Base-by-base conservation (phyloP, 169 alveolate species). In the Plasmodium cynomolgi region DNA sequence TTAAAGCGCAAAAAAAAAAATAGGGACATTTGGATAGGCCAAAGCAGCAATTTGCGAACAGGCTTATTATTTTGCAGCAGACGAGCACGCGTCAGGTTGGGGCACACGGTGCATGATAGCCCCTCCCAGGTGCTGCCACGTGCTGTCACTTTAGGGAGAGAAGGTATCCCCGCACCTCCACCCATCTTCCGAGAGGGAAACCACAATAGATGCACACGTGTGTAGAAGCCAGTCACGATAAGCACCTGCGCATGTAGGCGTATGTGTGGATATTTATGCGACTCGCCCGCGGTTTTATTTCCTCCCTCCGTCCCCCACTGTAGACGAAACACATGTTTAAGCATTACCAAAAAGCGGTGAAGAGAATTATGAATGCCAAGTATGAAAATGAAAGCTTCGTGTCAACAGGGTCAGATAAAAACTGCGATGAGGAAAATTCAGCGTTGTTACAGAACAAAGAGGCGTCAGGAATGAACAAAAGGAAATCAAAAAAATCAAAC, bases 281-380 rank as follows among this genome's bases (percentile, higher is more conserved):
- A 26, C 1, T 62, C 56, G 34, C 75, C 15, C 31, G 75, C 33
- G 15, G 3, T 62, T 62, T 62, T 3, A 62, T 62, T n/a, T 62
- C n/a, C 8, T 62, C 75, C 75, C 34, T 11, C 1, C 34, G 6
- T 20, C 75, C 5, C 33, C 11, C 33, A n/a, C 77, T 20, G 37
- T 26, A 56, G 73, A 41, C 41, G 6, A 84, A 23, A 20, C 92
- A 71, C 39, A 68, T 84, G 92, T 71, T 34, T 71, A 84, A 84
- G 20, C 50, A 84, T 84, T 68, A 50, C 29, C 50, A 84, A 29
- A 84, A 84, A 2, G 37, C 58, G 20, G 58, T 41, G 54, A 84
- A 58, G 23, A 77, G 71, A 88, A 88, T 88, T 91, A 91, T 91
- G 95, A 91, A 56, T 82, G 44, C 92, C 20, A 91, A 72, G 26